Evolutionary conservation across 352 stramenopile species (phyloP), one percentile per base, ranked within the genome.

Genomic region (Globisporangium echinulatum): DNA sequence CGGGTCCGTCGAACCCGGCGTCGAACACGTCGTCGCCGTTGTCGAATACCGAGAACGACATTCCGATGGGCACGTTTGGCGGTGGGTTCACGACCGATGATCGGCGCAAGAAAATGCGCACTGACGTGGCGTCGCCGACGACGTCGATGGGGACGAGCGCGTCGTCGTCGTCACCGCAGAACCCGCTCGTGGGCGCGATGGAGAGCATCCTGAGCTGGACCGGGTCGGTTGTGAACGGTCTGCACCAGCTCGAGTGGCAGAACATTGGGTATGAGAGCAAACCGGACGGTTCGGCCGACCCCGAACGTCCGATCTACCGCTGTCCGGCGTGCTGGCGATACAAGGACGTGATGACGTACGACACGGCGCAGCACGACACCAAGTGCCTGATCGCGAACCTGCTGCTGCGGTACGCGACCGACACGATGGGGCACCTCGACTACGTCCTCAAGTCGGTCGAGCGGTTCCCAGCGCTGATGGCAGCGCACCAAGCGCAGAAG

Each of bases 351-450:
- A 89, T 94, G 78, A 92, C 84, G 11, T 91, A 88, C 55, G 82
- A 94, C 19, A 87, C 78, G 17, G 81, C 83, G 7, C 80, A 92
- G 44, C 84, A 94, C 64, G 84, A 94, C 55, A 82, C 75, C 25
- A 92, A 92, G 71, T 94, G 84, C 44, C 49, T 92, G 52, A 92
- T 94, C 42, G 84, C 84, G 7, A 93, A 93, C 63, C 62, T 93
- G 13, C 58, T 93, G 54, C 71, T 93, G 38, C 86, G 77, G 25
- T 93, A 93, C 59, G 80, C 80, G 17, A 91, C 84, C 7, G 79
- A 90, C 48, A 93, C 84, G 0, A 86, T 90, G 67, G 69, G 76
- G 4, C 79, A 91, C 44, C 67, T 91, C 17, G 79, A 93, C 56
- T 87, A 82, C 33, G 71, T 93, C 42, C 74, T 93, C 42, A 93